Conservation (phyloP, 2,329 filamentous ascomycete species). For the Phaeoacremonium minimum region DNA sequence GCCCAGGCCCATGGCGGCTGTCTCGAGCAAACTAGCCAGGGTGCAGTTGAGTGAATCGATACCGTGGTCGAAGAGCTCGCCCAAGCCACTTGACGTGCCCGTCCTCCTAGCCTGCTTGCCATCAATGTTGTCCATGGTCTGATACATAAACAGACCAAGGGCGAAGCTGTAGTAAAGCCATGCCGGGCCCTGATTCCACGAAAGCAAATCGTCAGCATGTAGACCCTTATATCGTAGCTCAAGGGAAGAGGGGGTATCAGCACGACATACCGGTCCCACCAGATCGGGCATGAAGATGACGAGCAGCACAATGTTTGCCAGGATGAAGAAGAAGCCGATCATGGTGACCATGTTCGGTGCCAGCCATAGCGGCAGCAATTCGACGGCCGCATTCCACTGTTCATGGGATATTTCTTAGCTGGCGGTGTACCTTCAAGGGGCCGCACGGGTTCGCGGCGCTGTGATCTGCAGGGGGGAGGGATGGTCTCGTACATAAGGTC, state of each 20-base stretch:
- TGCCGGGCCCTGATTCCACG: constrained; percentile 65
- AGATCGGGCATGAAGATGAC: constrained; percentile 84
- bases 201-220: background rate
- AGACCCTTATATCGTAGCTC: no score
- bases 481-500: constrained; percentile 74
- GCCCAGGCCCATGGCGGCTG: constrained; percentile 88
- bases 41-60: constrained; percentile 99
- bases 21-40: constrained; percentile 83
- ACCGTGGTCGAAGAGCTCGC: constrained; percentile 96
- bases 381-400: constrained; percentile 96
- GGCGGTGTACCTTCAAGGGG: no score
- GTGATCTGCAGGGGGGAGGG: constrained; percentile 6
- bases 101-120: constrained; percentile 95
- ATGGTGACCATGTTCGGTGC: constrained; percentile 98
- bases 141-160: constrained; percentile 95
- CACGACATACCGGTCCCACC: constrained; percentile 70
- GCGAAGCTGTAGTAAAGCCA: constrained; percentile 98
- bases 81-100: constrained; percentile 88
- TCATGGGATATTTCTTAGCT: constrained; percentile 13
- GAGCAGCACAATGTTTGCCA: constrained; percentile 72
- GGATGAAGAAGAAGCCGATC: constrained; percentile 89
- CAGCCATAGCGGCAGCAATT: constrained; percentile 89
- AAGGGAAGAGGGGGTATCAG: no score
- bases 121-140: constrained; percentile 98
- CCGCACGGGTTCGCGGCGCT: constrained; percentile 7